A percentile compares a stretch with the other conserved stretches of the same genome.
phyloP scores from a whole-genome alignment of 2,329 filamentous ascomycete species.

The Phaeomoniella chlamydospora region DNA sequence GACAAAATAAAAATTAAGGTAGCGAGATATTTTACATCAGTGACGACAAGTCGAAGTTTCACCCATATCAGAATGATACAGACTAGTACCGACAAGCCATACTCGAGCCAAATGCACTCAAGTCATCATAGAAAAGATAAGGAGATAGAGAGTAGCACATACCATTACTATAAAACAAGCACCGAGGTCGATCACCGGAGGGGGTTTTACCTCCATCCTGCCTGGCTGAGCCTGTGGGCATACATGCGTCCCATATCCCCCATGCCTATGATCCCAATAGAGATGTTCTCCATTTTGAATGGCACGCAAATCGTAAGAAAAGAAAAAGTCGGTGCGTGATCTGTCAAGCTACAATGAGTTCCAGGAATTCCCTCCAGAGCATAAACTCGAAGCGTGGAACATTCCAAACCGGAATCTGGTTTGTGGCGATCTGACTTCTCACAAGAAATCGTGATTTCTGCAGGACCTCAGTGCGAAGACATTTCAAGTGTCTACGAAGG shows the following conservation, averaged over 20 bases:
- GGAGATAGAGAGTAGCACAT: conserved; percentile 12
- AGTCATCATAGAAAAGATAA: conserved; percentile 67
- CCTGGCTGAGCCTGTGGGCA: conserved; percentile 69
- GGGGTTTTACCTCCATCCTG: conserved; percentile 76
- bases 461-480: no score
- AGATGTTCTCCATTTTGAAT: conserved; percentile 48
- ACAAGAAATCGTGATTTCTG: no score
- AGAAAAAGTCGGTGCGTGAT: neutral
- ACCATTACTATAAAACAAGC: conserved; percentile 22
- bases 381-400: no score
- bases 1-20: conserved; percentile 82
- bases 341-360: no score
- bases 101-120: conserved; percentile 99
- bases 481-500: no score
- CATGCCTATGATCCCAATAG: conserved; percentile 94
- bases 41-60: conserved; percentile 51
- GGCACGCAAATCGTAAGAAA: no score
- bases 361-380: no score
- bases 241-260: conserved; percentile 99
- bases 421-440: no score
- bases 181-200: conserved; percentile 12
- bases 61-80: conserved; percentile 63
- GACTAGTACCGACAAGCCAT: conserved; percentile 51
- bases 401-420: no score
- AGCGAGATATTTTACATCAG: conserved; percentile 99